Evolutionary conservation across 352 stramenopile genomes (phyloP), one percentile per base, ranked within the genome.

Genomic region (Phytopythium aichiense): DNA sequence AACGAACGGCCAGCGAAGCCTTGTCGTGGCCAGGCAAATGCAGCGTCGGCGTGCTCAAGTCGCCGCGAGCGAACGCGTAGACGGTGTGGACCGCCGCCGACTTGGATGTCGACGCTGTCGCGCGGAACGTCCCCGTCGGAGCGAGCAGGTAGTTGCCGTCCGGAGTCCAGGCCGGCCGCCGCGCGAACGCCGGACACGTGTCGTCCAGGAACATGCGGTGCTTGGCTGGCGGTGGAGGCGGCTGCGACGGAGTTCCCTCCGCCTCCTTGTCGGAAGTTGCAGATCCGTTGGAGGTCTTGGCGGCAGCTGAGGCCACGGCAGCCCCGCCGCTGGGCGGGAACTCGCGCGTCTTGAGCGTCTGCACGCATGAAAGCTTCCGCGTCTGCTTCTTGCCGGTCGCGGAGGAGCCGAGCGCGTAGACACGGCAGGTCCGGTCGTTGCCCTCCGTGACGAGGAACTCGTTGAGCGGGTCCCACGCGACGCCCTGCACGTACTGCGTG

Each of bases 401-500:
- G 40, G 74, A 60, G 8, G 70, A 55, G 50, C 86, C 79, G 53
- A 85, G 71, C 48, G 77, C 91, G 64, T 97, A 98, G n/a, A 98
- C 84, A 53, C 92, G 85, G 16, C 97, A 96, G 25, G 90, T 97
- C 28, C 95, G 88, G 79, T 99, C 96, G 64, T 97, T 98, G 49
- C 93, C 91, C 67, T 97, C 89, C 37, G 92, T 98, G 4, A 96
- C 90, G 40, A 99, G 73, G 54, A 96, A 98, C 43, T 98, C 88
- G 23, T 92, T 96, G 15, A 97, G 86, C 11, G 96, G 96, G 73
- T 99, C 96, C 79, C 94, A 98, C 2, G 91, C 79, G n/a, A 97
- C 95, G 43, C 96, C 96, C 73, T 99, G 96, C 50, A 99, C 94
- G 73, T 98, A 99, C 68, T 98, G 89, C 45, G 80, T 95, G 71